Base-by-base conservation (phyloP, 2,329 filamentous ascomycete genomes). In the Chaetomiaceae sp. region DNA sequence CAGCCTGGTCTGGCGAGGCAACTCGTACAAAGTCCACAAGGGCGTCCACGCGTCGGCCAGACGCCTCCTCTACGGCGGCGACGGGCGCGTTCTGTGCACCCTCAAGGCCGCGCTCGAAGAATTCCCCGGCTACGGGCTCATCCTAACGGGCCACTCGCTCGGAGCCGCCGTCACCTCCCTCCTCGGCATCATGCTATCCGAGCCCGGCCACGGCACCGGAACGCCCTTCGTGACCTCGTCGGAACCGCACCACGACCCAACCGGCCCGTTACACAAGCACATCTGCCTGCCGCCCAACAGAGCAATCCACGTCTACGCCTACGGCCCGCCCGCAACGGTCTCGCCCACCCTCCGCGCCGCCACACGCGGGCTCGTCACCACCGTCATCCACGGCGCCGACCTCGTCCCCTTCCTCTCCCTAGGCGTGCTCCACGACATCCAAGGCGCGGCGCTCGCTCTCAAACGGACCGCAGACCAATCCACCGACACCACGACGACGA, bases 241-340 rank as follows among this genome's bases (percentile, higher is more conserved):
- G 0, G 69, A 73, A 32, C 73, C 75, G 3, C 76, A 76, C 51
- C 53, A 29, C 29, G 69, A 67, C 2, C 61, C 58, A 13, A 14
- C n/a, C 23, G 2, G n/a, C 27, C 10, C 40, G 14, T 25, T 46
- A 58, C n/a, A 48, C 53, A 33, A 54, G 32, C 68, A 72, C 16
- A 67, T 82, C 29, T 76, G 74, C 16, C 75, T 90, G 0, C 87
- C 87, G 0, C 62, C 84, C 0, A 82, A 84, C 14, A 79, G 87
- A 0, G 84, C 85, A 3, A 86, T 90, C 18, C 87, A 91, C 61
- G 87, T 90, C 11, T 91, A 89, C 65, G 85, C 87, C 6, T 91
- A 90, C 65, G 87, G 87, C 0, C 84, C 87, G 1, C 86, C 87
- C 0, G 81, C 85, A 0, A 86, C 85, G 13, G 82, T 90, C 78